A percentile compares a stretch with the other conserved stretches of the same genome.
Conservation (phyloP, 176 grass and related monocot species). For the Bolboschoenus planiculmis region DNA sequence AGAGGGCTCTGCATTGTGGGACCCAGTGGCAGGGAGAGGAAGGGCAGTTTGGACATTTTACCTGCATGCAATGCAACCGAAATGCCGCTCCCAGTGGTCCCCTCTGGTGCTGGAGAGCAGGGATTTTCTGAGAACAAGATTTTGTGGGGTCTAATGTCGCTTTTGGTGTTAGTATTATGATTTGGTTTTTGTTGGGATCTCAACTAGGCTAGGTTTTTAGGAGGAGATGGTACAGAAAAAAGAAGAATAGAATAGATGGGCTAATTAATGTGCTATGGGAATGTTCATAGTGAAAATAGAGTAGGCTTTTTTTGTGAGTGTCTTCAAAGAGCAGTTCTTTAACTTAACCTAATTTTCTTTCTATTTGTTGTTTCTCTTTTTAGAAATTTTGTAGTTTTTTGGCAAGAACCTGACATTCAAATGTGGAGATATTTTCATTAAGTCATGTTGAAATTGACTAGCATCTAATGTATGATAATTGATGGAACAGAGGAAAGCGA, state of each 20-base stretch:
- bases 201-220: background rate
- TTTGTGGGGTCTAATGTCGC: background rate
- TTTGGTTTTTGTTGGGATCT: background rate
- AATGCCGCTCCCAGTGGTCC: background rate
- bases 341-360: background rate
- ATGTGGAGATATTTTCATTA: background rate
- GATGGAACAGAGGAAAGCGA: background rate
- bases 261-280: slow-evolving; percentile 10
- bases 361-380: background rate
- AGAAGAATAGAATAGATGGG: background rate
- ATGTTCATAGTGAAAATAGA: slow-evolving; percentile 7
- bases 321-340: background rate
- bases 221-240: background rate
- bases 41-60: background rate
- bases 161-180: background rate
- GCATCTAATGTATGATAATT: background rate
- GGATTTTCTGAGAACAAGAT: background rate
- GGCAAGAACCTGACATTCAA: background rate
- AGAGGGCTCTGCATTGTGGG: slow-evolving; percentile 29
- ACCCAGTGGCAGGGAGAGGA: background rate
- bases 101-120: background rate
- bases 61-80: slow-evolving; percentile 14
- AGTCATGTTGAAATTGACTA: slow-evolving; percentile 2
- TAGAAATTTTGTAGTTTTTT: background rate
- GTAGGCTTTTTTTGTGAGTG: background rate